These are phyloP conservation scores for Pyrus pyrifolia DNA, from an alignment of 306 rosid species.

Conservation along the genomic window DNA sequence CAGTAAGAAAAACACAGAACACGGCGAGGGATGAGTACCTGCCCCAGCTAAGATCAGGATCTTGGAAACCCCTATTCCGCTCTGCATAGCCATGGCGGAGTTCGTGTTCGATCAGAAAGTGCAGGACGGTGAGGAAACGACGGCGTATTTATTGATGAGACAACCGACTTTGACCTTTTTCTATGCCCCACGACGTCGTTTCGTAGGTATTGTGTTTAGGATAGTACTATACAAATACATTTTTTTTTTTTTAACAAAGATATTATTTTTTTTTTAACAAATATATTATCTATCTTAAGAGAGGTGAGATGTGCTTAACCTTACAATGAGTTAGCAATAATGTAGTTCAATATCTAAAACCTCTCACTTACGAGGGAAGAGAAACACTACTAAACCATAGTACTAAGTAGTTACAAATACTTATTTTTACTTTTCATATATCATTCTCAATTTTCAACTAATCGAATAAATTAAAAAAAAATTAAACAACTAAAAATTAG, in stretches of 20 bases:
- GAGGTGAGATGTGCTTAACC: rapidly evolving
- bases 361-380: too few species aligned
- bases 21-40: slow-evolving; percentile 21
- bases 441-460: rapidly evolving
- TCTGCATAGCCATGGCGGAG: slow-evolving; percentile 68
- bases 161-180: background rate
- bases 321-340: too few species aligned
- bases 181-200: background rate
- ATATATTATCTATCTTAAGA: too few species aligned
- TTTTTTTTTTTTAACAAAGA: too few species aligned
- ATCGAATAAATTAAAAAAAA: too few species aligned
- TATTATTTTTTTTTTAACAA: too few species aligned
- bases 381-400: rapidly evolving
- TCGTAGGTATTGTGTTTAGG: too few species aligned
- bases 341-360: rapidly evolving
- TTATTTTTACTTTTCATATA: too few species aligned
- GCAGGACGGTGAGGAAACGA: background rate
- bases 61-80: slow-evolving; percentile 59
- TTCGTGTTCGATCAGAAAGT: slow-evolving; percentile 17
- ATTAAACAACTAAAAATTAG: too few species aligned
- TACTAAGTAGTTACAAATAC: too few species aligned
- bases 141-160: background rate
- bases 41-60: slow-evolving; percentile 64
- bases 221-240: too few species aligned
- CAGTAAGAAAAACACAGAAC: background rate